These are phyloP conservation scores for Phytophthora hibernalis DNA, from an alignment of 352 stramenopile species.

Conservation along the genomic window DNA sequence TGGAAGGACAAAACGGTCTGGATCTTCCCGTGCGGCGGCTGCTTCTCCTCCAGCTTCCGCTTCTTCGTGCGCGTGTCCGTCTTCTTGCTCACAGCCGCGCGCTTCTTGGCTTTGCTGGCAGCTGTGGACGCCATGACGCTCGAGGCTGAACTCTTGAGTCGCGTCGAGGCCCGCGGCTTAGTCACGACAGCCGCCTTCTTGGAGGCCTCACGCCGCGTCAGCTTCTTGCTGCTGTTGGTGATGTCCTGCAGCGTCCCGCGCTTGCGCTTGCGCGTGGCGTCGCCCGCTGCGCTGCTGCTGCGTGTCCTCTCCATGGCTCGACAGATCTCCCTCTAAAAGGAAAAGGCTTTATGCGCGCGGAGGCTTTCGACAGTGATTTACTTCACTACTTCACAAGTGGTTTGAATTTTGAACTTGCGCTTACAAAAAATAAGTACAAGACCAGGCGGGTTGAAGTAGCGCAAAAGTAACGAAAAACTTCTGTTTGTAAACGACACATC, in stretches of 20 bases:
- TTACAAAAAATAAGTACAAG: conserved; percentile 24
- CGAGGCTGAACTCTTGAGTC: conserved; percentile 6
- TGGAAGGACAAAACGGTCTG: conserved; percentile 81
- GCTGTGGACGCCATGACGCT: conserved; percentile 29
- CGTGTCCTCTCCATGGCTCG: conserved; percentile 29
- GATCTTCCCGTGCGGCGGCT: conserved; percentile 53
- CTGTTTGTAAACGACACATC: conserved; percentile 51
- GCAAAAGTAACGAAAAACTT: too few relatives aligned
- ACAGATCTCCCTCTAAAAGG: conserved; percentile 6
- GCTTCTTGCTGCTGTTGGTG: conserved; percentile 72
- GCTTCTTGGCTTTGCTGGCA: conserved; percentile 42
- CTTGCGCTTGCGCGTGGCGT: conserved; percentile 75
- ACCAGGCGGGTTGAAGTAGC: too few relatives aligned
- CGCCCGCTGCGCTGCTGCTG: conserved; percentile 17
- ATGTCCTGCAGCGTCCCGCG: conserved; percentile 83
- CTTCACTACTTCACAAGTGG: conserved; percentile 13
- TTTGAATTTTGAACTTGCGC: conserved; percentile 35
- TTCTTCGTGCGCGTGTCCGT: conserved; percentile 48
- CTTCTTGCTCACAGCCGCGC: conserved; percentile 29
- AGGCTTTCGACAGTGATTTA: conserved; percentile 4
- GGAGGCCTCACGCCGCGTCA: conserved; percentile 2
- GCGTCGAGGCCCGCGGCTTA: conserved; percentile 5
- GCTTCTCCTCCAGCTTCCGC: conserved; percentile 55
- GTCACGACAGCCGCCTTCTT: conserved; percentile 33
- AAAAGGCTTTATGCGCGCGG: conserved; percentile 28